phyloP scores from a whole-genome alignment of 768 basidiomycete species.

The Lentinula lateritia region DNA sequence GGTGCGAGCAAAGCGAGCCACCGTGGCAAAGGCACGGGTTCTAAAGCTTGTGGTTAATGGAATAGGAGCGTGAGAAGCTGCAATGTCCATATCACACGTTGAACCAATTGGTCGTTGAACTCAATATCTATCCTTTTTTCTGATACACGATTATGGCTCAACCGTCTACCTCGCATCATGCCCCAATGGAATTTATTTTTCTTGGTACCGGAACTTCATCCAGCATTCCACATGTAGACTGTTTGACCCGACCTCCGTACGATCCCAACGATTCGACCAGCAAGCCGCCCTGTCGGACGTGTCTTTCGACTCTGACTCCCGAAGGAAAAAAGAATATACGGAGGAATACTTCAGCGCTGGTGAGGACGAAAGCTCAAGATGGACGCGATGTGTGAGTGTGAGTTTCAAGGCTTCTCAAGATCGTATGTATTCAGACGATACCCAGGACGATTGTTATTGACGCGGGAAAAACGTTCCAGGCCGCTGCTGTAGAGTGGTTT shows the following conservation, averaged over 20 bases:
- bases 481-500: slow-evolving; percentile 48
- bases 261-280: slow-evolving; percentile 9
- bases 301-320: slow-evolving; percentile 58
- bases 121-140: neutral
- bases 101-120: too few relatives aligned
- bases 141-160: neutral
- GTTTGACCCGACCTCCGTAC: slow-evolving; percentile 64
- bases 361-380: slow-evolving; percentile 42
- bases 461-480: slow-evolving; percentile 80
- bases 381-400: slow-evolving; percentile 46
- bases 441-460: slow-evolving; percentile 75
- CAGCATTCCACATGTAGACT: slow-evolving; percentile 62
- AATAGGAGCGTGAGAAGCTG: too few relatives aligned
- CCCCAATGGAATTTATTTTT: slow-evolving; percentile 60
- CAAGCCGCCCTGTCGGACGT: slow-evolving; percentile 47
- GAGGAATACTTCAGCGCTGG: slow-evolving; percentile 74
- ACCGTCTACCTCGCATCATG: neutral
- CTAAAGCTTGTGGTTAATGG: too few relatives aligned
- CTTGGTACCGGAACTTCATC: slow-evolving; percentile 82
- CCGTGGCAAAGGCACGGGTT: too few relatives aligned
- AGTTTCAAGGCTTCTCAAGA: neutral
- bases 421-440: slow-evolving; percentile 9
- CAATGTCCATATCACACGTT: too few relatives aligned
- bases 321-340: slow-evolving; percentile 81
- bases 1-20: too few relatives aligned